A percentile compares a stretch with the other conserved stretches of the same genome.
These are phyloP conservation scores for Vitis amurensis DNA, from an alignment of 164 flowering plant species.

Conservation along the genomic window DNA sequence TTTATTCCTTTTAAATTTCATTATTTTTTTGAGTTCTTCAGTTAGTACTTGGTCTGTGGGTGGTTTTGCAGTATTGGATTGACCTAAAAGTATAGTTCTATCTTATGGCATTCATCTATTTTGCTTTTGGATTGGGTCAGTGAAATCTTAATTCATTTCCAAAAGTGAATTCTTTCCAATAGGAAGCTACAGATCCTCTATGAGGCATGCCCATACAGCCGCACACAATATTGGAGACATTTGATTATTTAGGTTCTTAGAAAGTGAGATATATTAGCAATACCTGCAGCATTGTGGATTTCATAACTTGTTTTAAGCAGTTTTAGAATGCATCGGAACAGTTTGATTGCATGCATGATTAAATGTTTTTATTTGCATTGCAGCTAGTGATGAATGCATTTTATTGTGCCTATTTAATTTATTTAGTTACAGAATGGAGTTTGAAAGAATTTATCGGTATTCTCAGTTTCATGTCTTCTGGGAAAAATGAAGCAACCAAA, in stretches of 20 bases:
- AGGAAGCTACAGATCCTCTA: no score
- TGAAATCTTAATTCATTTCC: no score
- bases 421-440: neutral
- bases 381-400: neutral
- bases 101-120: no score
- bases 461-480: neutral
- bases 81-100: no score
- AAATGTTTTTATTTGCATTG: neutral
- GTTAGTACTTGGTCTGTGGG: no score
- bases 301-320: neutral
- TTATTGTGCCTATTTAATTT: no score
- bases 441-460: neutral
- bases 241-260: neutral
- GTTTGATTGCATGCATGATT: neutral
- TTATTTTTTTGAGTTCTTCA: no score
- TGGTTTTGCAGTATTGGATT: no score
- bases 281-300: neutral
- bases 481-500: neutral
- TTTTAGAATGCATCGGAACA: neutral
- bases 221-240: neutral
- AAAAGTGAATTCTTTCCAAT: no score
- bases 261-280: neutral
- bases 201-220: no score
- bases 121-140: no score
- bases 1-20: no score